Evolutionary conservation across 2,329 filamentous ascomycete species (phyloP).

Genomic region (Diaporthe citrichinensis): DNA sequence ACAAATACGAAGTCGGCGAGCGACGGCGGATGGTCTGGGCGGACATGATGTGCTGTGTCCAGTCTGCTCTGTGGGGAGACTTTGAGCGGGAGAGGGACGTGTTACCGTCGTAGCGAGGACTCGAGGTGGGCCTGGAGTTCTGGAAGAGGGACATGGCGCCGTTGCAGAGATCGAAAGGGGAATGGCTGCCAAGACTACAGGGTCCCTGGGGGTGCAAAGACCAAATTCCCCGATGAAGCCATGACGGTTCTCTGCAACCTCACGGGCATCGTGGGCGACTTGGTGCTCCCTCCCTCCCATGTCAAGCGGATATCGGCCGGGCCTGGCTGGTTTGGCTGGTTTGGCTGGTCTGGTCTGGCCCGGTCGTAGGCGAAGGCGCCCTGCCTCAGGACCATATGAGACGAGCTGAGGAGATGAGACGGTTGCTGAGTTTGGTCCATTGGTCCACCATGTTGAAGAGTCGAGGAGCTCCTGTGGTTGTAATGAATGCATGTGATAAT

Average conservation of each 20-base stretch:
- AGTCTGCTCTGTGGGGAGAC: neutral
- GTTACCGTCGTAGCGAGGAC: constrained; percentile 5
- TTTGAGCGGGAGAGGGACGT: neutral
- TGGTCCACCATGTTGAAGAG: neutral
- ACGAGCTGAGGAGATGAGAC: constrained; percentile 6
- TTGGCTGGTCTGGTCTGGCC: neutral
- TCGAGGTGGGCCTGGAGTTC: constrained; percentile 2
- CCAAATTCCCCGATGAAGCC: constrained; percentile 26
- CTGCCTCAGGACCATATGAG: constrained; percentile 3
- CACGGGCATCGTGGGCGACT: neutral
- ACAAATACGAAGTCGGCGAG: constrained; percentile 22
- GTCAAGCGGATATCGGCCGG: constrained; percentile 8
- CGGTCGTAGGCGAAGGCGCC: neutral
- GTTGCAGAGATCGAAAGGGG: constrained; percentile 31
- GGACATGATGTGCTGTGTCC: constrained; percentile 7
- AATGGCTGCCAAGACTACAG: constrained; percentile 24
- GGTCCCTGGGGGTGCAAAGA: neutral
- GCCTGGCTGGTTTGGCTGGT: neutral
- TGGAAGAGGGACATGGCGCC: constrained; percentile 34
- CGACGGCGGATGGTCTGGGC: neutral
- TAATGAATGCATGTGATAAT: neutral
- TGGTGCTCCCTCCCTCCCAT: neutral
- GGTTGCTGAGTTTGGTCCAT: neutral
- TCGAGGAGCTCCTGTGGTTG: neutral
- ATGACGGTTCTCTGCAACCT: constrained; percentile 5